Evolutionary conservation across 768 basidiomycete genomes (phyloP), one percentile per base, ranked within the genome.

Genomic region (Hygrophorus russula): DNA sequence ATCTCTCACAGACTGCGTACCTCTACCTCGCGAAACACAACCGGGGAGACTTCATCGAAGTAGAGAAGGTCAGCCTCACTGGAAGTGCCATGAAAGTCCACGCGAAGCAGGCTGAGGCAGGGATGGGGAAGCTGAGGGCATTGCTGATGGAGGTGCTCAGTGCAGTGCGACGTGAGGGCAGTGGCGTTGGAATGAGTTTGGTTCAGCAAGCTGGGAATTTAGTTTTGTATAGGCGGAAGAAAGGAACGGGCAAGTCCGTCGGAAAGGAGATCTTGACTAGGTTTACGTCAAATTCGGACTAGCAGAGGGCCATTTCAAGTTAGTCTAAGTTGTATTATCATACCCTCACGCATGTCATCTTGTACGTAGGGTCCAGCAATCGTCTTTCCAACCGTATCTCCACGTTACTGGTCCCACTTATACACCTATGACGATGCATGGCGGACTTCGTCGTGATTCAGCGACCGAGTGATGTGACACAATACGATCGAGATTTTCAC

Each of bases 121-220:
- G 17, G 15, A n/a, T 66, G 44, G 65, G 59, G 51, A 67, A 58
- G 47, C 49, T 72, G 36, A 53, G 69, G 49, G 59, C 59, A 54
- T 53, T 67, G 46, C 54, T 70, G 45, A 56, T 60, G 37, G 49
- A 60, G 7, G 73, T 85, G 24, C 63, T 70, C 51, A 59, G 66
- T 15, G 51, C 72, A 6, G 75, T 73, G 20, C 56, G 73, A 39
- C 64, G 68, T 44, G 66, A 76, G 46, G 80, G 77, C 3, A 61
- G 68, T 49, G 62, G 64, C 2, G 73, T 69, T 0, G 61, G 73
- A 8, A 52, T 85, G 28, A 76, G 69, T 51, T 52, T 85, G 42
- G 76, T 82, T 15, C 76, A 67, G 44, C 56, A 59, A 33, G 57
- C 52, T 2, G 69, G 70, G 2, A 58, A 60, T n/a, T 49, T 84